These are phyloP conservation scores for Zygotorulaspora mrakii DNA, from an alignment of 1,139 yeast genomes.

Conservation along the genomic window DNA sequence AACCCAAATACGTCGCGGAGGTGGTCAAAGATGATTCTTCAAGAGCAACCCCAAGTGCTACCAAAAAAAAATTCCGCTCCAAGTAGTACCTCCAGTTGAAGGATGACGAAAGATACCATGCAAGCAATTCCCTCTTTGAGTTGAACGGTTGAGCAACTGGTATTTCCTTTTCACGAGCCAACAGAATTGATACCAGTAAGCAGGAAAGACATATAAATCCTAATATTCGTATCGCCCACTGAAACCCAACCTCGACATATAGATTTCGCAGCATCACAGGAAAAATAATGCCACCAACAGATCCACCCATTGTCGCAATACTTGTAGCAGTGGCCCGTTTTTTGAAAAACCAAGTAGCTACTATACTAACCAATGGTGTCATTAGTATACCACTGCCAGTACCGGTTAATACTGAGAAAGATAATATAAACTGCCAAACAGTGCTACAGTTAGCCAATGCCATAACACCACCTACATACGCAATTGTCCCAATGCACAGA, in stretches of 20 bases:
- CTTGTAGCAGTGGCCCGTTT: slow-evolving; percentile 56
- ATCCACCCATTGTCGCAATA: slow-evolving; percentile 59
- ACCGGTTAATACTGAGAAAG: slow-evolving; percentile 52
- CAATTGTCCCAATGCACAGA: slow-evolving; percentile 43
- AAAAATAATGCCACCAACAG: slow-evolving; percentile 58
- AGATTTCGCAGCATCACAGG: slow-evolving; percentile 56
- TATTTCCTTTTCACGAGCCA: slow-evolving; percentile 47
- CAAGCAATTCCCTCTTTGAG: slow-evolving; percentile 23
- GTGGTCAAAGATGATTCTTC: slow-evolving; percentile 56
- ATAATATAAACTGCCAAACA: slow-evolving; percentile 53
- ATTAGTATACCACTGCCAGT: slow-evolving; percentile 54
- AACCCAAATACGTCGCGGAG: slow-evolving; percentile 35
- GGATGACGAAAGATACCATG: slow-evolving; percentile 31
- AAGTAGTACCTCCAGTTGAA: slow-evolving; percentile 39
- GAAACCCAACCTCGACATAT: slow-evolving; percentile 51
- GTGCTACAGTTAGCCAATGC: slow-evolving; percentile 48
- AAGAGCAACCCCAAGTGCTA: slow-evolving; percentile 44
- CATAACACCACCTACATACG: slow-evolving; percentile 48
- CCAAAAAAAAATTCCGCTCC: slow-evolving; percentile 42
- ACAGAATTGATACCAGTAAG: slow-evolving; percentile 40
- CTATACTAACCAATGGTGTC: slow-evolving; percentile 54
- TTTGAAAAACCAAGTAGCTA: slow-evolving; percentile 56
- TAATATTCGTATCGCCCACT: slow-evolving; percentile 59
- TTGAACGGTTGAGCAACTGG: slow-evolving; percentile 26
- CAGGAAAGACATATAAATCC: slow-evolving; percentile 49